These are phyloP conservation scores for Didymella pinodella DNA, from an alignment of 2,329 filamentous ascomycete species.

Conservation along the genomic window DNA sequence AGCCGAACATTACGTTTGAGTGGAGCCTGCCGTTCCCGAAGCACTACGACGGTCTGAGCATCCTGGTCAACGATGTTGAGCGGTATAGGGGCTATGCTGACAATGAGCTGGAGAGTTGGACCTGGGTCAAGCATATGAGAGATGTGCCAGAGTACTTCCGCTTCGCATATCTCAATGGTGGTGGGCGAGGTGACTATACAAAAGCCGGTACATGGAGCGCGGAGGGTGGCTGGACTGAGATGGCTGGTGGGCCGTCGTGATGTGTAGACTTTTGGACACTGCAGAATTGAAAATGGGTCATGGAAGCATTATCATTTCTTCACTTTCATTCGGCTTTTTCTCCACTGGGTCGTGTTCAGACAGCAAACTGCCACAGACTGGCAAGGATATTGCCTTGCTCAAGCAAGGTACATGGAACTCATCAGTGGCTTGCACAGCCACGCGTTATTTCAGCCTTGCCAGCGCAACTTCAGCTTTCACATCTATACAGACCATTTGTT, in stretches of 20 bases:
- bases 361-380: too few species aligned
- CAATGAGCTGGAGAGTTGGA: constrained; percentile 55
- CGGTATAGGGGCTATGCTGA: constrained; percentile 65
- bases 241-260: constrained; percentile 51
- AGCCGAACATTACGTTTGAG: constrained; percentile 69
- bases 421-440: too few species aligned
- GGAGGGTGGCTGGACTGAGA: constrained; percentile 70
- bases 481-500: neutral
- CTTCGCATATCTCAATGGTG: constrained; percentile 76
- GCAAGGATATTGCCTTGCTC: too few species aligned
- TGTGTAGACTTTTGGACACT: too few species aligned
- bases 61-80: constrained; percentile 87
- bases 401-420: too few species aligned
- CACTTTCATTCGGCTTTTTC: too few species aligned
- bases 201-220: constrained; percentile 75
- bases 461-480: too few species aligned
- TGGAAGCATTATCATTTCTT: too few species aligned
- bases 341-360: too few species aligned
- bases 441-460: too few species aligned
- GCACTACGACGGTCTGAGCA: constrained; percentile 75
- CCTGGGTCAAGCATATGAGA: constrained; percentile 64
- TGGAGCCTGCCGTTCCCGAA: constrained; percentile 59
- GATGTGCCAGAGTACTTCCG: constrained; percentile 74
- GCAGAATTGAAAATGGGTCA: too few species aligned
- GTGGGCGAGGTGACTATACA: constrained; percentile 72